Base-by-base conservation (phyloP, 148 eudicot species). In the Dianthus caryophyllus region DNA sequence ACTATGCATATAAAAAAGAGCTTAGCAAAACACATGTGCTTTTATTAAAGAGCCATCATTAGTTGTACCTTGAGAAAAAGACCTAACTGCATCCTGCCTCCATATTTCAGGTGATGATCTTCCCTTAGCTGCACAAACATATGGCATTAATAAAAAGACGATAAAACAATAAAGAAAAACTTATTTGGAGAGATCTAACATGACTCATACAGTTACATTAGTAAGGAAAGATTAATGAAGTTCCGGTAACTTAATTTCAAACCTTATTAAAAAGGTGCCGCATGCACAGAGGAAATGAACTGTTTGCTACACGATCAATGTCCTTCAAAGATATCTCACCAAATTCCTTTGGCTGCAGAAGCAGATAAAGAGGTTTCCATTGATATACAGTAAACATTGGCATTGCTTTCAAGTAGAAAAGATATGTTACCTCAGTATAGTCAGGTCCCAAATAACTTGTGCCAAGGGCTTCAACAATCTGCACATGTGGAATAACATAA, bases 41-140 rank as follows among this genome's bases (percentile, higher is more conserved):
- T 24, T 21, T 13, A 69, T 46, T 29, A 63, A n/a, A 17, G 14
- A 67, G 18, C 51, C 55, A 1, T 13, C 8, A 8, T 41, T 4
- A 41, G 44, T 41, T 44, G 38, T 73, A 94, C 99, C 99, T 90
- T 94, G 30, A 94, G 90, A 80, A 90, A 94, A 66, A 94, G 84
- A 81, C 99, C 97, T 71, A 94, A 70, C 66, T 90, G 96, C 96
- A 94, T 94, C 73, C 96, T 83, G 53, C 99, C 99, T 81, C 99
- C 99, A 79, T 86, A 84, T 83, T 83, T 90, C 76, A 94, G 81
- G 78, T 94, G 97, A 84, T 94, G 99, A 73, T 94, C 99, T 75
- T 94, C 97, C 80, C 85, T 83, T 70, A 94, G 84, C 99, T 94
- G 89, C 54, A 67, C 63, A 61, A 69, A 68, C 21, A 22, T 24